A percentile compares a stretch with the other conserved stretches of the same genome.
Evolutionary conservation across 225 moss, liverwort and hornwort species (phyloP).

Genomic region (Polytrichum formosum): DNA sequence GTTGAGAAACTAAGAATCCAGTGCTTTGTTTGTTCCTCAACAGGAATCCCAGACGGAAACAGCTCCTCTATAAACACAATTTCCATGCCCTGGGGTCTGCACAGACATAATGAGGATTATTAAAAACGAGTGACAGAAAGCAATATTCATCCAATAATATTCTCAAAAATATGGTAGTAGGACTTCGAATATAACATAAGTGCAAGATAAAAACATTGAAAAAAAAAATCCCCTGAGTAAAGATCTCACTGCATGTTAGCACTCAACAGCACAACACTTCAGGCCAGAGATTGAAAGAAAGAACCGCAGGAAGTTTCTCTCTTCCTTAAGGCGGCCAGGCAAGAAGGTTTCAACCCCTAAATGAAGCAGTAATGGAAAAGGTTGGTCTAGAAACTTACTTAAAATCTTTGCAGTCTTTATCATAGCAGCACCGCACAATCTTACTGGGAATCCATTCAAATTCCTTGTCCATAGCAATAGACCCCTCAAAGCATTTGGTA

Average conservation of each 20-base stretch:
- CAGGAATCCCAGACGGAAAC: constrained; percentile 47
- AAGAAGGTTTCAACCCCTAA: no score
- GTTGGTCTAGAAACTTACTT: constrained; percentile 30
- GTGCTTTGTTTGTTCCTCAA: constrained; percentile 82
- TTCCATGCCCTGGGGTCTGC: constrained; percentile 84
- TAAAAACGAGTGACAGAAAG: neutral
- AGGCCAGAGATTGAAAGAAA: no score
- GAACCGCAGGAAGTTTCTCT: no score
- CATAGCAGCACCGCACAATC: constrained; percentile 74
- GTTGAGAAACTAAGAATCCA: constrained; percentile 70
- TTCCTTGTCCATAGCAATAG: constrained; percentile 58
- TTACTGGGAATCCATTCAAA: constrained; percentile 99
- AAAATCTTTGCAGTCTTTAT: constrained; percentile 70
- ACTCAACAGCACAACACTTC: no score
- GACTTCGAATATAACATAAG: no score
- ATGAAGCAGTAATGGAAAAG: no score
- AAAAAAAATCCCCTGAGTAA: no score
- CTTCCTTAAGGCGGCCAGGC: no score
- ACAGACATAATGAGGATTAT: constrained; percentile 10
- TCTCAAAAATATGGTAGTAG: no score
- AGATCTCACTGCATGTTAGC: no score
- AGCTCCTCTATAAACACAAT: constrained; percentile 80
- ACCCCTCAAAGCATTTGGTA: constrained; percentile 60
- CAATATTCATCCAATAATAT: neutral
- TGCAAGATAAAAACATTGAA: no score